These are phyloP conservation scores for Pulveroboletus sp. DNA, from an alignment of 768 basidiomycete species.

Conservation along the genomic window DNA sequence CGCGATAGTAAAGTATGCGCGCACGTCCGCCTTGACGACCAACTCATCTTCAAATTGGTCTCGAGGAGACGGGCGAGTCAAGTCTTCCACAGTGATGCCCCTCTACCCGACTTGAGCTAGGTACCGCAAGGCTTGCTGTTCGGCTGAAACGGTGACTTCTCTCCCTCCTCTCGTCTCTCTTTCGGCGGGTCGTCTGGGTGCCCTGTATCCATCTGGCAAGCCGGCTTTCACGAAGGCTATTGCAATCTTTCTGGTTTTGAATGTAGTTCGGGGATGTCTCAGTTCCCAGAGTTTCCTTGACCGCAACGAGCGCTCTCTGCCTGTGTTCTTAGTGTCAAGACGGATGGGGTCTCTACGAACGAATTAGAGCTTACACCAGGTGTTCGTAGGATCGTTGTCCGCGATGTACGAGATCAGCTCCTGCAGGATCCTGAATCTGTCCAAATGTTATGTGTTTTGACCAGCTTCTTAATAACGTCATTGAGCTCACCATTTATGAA, in stretches of 20 bases:
- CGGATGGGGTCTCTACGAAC: no score
- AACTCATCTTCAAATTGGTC: slow-evolving; percentile 41
- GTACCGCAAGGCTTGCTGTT: no score
- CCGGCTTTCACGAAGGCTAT: no score
- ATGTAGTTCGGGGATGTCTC: slow-evolving; percentile 40
- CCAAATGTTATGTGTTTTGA: slow-evolving; percentile 37
- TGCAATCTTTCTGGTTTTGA: slow-evolving; percentile 26
- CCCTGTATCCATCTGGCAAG: no score
- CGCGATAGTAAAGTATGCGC: slow-evolving; percentile 53
- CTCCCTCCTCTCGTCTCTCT: slow-evolving; percentile 9
- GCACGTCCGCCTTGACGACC: slow-evolving; percentile 48
- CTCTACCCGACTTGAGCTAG: no score
- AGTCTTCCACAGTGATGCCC: slow-evolving; percentile 12
- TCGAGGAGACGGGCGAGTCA: slow-evolving; percentile 22
- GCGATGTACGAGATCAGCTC: slow-evolving; percentile 32
- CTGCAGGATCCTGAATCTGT: slow-evolving; percentile 35
- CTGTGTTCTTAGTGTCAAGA: no score
- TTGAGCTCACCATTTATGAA: slow-evolving; percentile 29
- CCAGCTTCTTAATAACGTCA: slow-evolving; percentile 24
- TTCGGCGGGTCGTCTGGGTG: slow-evolving; percentile 11
- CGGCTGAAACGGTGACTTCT: no score
- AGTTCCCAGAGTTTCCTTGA: slow-evolving; percentile 34
- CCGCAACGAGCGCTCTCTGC: slow-evolving; percentile 13
- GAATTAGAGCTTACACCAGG: no score
- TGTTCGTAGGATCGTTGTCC: not conserved